Evolutionary conservation across 176 grass and related monocot species (phyloP), one percentile per base, ranked within the genome.

Genomic region (Juncus inflexus): DNA sequence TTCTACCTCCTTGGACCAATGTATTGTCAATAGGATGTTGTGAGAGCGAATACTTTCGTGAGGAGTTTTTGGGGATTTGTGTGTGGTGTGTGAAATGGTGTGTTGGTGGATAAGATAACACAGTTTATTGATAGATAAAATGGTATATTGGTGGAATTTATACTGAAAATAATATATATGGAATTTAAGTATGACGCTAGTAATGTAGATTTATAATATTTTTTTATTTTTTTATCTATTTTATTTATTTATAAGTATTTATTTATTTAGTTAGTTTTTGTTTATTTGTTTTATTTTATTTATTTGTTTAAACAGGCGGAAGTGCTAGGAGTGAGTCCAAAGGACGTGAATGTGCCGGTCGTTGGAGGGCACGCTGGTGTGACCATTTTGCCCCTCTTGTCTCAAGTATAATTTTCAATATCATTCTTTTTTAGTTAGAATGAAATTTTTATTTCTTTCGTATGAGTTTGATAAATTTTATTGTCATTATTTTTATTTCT

Each of bases 41-140:
- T n/a, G n/a, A n/a, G n/a, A n/a, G n/a, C n/a, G n/a, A n/a, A 97
- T 65, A 97, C 94, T 45, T 97, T 92, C 79, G 94, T 92, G 94
- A 85, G 92, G 83, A 64, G 74, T 9, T 28, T 28, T 28, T 28
- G 19, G 19, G 19, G 19, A 28, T 28, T 28, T 28, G 19, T 28
- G 19, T 28, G 0, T 28, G 43, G 43, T 47, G 9, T 47, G 9
- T 47, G 2, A 47, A 47, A 47, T 47, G 43, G 43, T 47, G 2
- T 47, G 2, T 47, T 47, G 43, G 9, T 1, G 43, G 9, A 47
- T 6, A 28, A 1, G 2, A 47, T 47, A n/a, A n/a, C n/a, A n/a
- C n/a, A 2, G 43, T 47, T 1, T 47, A 47, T 47, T 47, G 43
- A 2, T 9, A 2, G 4, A 9, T 47, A 47, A 47, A 47, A 47